Evolutionary conservation across 805 yeast genomes (phyloP).

Genomic region (Starmerella apicola): DNA sequence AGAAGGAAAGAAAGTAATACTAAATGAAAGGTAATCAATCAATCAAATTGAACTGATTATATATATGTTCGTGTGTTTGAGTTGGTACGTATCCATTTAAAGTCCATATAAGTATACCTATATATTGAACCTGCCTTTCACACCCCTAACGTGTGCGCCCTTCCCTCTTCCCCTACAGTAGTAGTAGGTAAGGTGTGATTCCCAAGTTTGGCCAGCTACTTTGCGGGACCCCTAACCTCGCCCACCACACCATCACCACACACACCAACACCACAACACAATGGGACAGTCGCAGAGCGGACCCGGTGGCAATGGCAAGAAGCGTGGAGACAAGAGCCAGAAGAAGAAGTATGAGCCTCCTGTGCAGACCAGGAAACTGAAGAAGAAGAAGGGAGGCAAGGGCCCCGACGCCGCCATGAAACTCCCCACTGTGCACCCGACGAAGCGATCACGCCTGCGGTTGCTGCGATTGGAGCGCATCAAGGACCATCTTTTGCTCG

Average conservation of each 20-base stretch:
- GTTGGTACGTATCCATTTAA: too few relatives aligned
- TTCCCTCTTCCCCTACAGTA: too few relatives aligned
- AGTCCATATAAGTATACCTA: too few relatives aligned
- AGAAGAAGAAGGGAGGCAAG: constrained; percentile 77
- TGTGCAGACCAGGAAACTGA: constrained; percentile 74
- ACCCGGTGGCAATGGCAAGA: constrained; percentile 22
- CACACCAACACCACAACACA: neutral
- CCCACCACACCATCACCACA: neutral
- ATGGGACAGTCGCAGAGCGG: constrained; percentile 25
- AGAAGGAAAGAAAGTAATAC: too few relatives aligned
- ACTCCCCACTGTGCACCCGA: constrained; percentile 80
- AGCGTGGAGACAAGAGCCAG: constrained; percentile 44
- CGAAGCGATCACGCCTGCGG: constrained; percentile 85
- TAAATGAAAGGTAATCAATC: too few relatives aligned
- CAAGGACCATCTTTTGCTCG: constrained; percentile 86
- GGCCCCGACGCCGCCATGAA: constrained; percentile 79
- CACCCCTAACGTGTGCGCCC: too few relatives aligned
- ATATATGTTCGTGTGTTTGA: too few relatives aligned
- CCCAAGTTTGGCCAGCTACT: too few relatives aligned
- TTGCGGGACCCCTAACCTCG: too few relatives aligned
- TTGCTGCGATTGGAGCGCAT: constrained; percentile 87
- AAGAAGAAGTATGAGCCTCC: constrained; percentile 85
- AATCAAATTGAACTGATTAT: too few relatives aligned
- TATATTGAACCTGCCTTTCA: too few relatives aligned
- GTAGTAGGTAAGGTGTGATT: too few relatives aligned